Base-by-base conservation (phyloP, 768 basidiomycete genomes). In the Boletus rubropictus region DNA sequence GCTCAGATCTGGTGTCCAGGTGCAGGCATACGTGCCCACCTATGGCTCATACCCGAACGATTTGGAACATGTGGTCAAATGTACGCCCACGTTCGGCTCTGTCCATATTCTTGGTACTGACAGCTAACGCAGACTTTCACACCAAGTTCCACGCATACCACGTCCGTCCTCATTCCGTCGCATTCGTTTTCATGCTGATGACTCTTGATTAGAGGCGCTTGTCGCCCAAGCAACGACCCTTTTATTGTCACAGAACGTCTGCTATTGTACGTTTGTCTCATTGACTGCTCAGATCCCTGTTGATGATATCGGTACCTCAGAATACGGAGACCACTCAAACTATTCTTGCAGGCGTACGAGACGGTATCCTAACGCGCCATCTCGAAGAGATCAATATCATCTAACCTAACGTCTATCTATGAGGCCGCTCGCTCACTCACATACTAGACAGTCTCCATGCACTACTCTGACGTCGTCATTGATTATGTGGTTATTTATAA, bases 221-320 rank as follows among this genome's bases (percentile, higher is more conserved):
- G 20, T 85, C 83, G 2, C 79, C 81, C 1, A 64, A 72, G 28
- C 66, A 72, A 22, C 72, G 85, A 5, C 70, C 78, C 1, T 86
- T 86, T 56, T 78, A 82, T 54, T 81, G 77, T 51, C 78, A 86
- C 55, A 79, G 83, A 56, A 86, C 84, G 0, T 82, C 82, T 32
- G 84, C 84, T 5, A 78, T 85, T 37, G 84, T 84, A 57, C 42
- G n/a, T n/a, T n/a, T n/a, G 81, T 27, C 25, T 9, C 25, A 7
- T 7, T 9, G 25, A 27, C 25, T 9, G 1, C 25, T 8, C 25
- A 4, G 25, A 25, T 25, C 25, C 25, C n/a, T n/a, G n/a, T n/a
- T n/a, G n/a, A n/a, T n/a, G n/a, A n/a, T n/a, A n/a, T n/a, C n/a
- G n/a, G 8, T 8, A 25, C 28, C 15, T 10, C 25, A 73, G 72